Base-by-base conservation (phyloP, 1,284 basidiomycete genomes). In the Phlebopus sp. region DNA sequence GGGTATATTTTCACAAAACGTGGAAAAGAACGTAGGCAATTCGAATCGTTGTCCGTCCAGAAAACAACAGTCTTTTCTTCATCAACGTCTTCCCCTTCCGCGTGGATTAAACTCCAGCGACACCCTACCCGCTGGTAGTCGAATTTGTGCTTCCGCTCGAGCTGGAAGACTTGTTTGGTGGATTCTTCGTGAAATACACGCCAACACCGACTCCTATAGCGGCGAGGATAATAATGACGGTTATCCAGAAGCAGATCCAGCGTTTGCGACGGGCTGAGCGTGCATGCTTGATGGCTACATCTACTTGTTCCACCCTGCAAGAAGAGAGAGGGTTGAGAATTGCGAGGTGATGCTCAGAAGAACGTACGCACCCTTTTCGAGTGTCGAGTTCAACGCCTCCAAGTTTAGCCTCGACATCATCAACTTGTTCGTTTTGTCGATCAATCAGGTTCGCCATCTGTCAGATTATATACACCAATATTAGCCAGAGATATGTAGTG, bases 361-460 rank as follows among this genome's bases (percentile, higher is more conserved):
- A 3, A 69, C 78, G 44, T 66, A 51, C 66, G 8, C 39, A 91
- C 90, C 84, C 90, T 46, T 72, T 75, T 58, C 79, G 76, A 25
- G 88, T 84, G 59, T 94, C 82, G 9, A 68, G 68, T 60, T 88
- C 79, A 3, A 88, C 86, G 29, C 74, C 73, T 14, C 62, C 63
- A 6, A 89, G 87, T 45, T 78, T 77, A 8, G 69, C 69, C 59
- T 92, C 81, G 44, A 92, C 78, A 19, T 68, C 71, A 42, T 76
- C 69, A 51, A 95, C 81, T 2, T 78, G 76, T 52, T 90, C 85
- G 46, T 93, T 84, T 63, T 94, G 90, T 67, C 90, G 85, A 42
- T 84, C 76, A 17, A 93, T 79, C 35, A 94, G 70, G 53, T 84
- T 78, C 43, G 80, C 81, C 89, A 93, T 87, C 85, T 91, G 54